Conservation (phyloP, 192 early-diverging fungal species). For the Backusella tuberculispora region DNA sequence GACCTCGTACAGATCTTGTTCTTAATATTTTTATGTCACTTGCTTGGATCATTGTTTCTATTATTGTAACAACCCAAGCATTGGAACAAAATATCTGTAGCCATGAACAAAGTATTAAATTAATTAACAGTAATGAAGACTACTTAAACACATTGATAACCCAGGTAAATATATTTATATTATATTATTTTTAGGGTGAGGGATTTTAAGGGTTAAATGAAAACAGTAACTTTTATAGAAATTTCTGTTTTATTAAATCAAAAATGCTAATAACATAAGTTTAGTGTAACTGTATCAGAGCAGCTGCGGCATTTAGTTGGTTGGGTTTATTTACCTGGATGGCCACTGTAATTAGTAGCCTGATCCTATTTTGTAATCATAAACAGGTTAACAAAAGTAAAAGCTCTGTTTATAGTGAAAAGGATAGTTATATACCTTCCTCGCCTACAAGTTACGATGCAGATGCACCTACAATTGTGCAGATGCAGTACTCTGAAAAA, state of each 20-base stretch:
- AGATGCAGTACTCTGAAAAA: constrained; percentile 4
- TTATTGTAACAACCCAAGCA: not conserved
- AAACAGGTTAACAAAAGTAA: not conserved
- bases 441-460: not conserved
- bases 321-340: constrained; percentile 1
- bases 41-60: constrained; percentile 9
- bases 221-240: constrained; percentile 1
- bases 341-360: not conserved
- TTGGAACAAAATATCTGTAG: not conserved
- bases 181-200: not conserved
- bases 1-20: not conserved
- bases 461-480: constrained; percentile 2
- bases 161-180: not conserved
- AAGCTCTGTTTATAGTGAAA: not conserved
- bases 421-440: not conserved
- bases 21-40: not conserved
- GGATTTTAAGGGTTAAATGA: not conserved
- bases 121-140: not conserved
- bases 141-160: not conserved
- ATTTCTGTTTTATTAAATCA: not conserved
- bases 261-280: not conserved
- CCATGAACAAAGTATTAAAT: not conserved
- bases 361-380: constrained; percentile 13
- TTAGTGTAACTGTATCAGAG: constrained; percentile 18
- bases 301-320: constrained; percentile 17